Evolutionary conservation across 2,329 filamentous ascomycete species (phyloP), one percentile per base, ranked within the genome.

Genomic region (Talaromyces sp.): DNA sequence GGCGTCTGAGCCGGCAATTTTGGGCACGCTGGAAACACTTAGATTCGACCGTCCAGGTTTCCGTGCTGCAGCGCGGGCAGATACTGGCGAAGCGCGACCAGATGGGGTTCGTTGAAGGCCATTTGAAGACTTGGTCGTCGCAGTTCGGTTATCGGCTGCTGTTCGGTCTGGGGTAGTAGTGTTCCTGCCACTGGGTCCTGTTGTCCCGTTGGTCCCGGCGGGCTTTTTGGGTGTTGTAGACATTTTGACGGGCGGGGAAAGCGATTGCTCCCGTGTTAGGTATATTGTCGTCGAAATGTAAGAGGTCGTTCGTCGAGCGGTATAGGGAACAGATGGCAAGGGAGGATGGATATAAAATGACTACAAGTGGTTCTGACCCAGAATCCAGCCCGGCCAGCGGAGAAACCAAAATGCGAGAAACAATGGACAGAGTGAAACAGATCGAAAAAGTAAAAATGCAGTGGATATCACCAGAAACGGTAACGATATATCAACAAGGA

Each of bases 61-160:
- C 67, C 86, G 82, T 60, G 86, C 86, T 60, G 88, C 87, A 60
- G 88, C 88, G 69, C 90, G 87, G 64, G 90, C 90, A 65, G 90
- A 91, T 23, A 91, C 84, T 35, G 88, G 75, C 2, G 76, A 76
- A 18, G 72, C 71, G 70, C 90, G 86, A 65, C 86, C 80, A 14
- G 90, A 91, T 65, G 88, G 84, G 54, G 84, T 86, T 65, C 88
- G 83, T 61, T 82, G 79, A n/a, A 82, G 77, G 57, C 79, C 77
- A 65, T 79, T 77, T 33, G 77, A 81, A 25, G 84, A 79, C 46
- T 74, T 70, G 40, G 72, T 70, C 46, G 75, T 67, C 8, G 44
- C 48, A 16, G 37, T 55, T 61, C 76, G 75, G 63, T 75, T 75
- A 37, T 69, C 67, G 60, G 67, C 39, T 67, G 64, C 73, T 70